phyloP scores from a whole-genome alignment of 495 filamentous ascomycete species.

The Beverwykella pulmonaria region DNA sequence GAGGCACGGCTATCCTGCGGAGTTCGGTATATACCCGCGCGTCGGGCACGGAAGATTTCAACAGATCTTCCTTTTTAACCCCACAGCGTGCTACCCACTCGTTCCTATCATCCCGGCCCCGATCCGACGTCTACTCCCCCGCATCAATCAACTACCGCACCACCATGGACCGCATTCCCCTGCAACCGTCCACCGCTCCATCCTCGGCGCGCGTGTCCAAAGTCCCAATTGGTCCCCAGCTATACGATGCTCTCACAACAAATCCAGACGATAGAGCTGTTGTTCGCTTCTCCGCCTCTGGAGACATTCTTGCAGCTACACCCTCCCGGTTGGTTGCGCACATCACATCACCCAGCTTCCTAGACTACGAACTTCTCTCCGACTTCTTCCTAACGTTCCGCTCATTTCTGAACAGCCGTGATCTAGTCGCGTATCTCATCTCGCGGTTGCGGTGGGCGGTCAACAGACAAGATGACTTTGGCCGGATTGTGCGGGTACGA shows the following conservation, averaged over 20 bases:
- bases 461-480: constrained; percentile 75
- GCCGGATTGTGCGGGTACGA: constrained; percentile 87
- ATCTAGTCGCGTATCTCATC: constrained; percentile 80
- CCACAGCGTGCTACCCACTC: constrained; percentile 46
- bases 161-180: constrained; percentile 37
- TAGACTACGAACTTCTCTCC: constrained; percentile 96
- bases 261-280: constrained; percentile 75
- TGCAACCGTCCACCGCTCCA: constrained; percentile 31
- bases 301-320: constrained; percentile 84
- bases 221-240: constrained; percentile 35
- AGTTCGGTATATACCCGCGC: constrained; percentile 66
- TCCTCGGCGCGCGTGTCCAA: constrained; percentile 35
- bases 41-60: constrained; percentile 57
- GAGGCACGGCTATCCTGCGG: constrained; percentile 78
- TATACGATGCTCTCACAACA: constrained; percentile 78
- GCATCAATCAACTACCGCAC: constrained; percentile 24
- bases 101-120: constrained; percentile 46
- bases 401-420: constrained; percentile 72
- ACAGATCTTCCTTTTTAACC: constrained; percentile 58
- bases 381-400: constrained; percentile 98
- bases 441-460: constrained; percentile 88
- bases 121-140: constrained; percentile 49
- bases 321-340: constrained; percentile 93
- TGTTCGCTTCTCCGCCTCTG: constrained; percentile 77
- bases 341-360: constrained; percentile 91